A percentile compares a stretch with the other conserved stretches of the same genome.
phyloP scores from a whole-genome alignment of 164 flowering plant species.

The Vitis labrusca region DNA sequence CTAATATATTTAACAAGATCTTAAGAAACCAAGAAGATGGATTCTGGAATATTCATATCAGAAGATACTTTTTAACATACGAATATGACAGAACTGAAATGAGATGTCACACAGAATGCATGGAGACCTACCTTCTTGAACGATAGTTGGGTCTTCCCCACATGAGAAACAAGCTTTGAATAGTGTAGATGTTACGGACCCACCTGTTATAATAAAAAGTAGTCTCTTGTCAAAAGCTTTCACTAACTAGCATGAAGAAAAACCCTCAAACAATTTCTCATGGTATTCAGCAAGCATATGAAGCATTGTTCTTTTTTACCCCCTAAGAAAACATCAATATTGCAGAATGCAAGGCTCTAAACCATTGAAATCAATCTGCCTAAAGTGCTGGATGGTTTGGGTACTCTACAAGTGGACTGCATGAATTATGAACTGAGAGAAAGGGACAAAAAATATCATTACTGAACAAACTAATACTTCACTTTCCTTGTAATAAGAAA shows the following conservation, averaged over 20 bases:
- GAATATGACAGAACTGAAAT: background rate
- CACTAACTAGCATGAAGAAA: background rate
- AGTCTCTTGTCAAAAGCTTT: conserved; percentile 7
- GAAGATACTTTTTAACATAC: no score
- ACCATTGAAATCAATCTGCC: background rate
- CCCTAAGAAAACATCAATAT: background rate
- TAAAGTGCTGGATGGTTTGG: background rate
- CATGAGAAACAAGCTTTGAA: conserved; percentile 80
- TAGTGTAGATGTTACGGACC: conserved; percentile 39
- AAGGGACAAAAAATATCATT: background rate
- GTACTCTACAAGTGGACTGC: background rate
- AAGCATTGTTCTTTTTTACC: background rate
- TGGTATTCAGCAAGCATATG: background rate
- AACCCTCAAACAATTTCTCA: background rate
- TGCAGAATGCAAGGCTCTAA: background rate
- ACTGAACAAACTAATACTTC: background rate
- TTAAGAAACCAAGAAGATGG: background rate
- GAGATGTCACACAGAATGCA: background rate
- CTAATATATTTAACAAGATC: background rate
- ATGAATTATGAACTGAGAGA: background rate
- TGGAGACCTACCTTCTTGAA: conserved; percentile 61
- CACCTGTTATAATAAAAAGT: conserved; percentile 38
- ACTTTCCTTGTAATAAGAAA: background rate
- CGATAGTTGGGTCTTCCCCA: conserved; percentile 64
- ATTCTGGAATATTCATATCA: no score